Conservation (phyloP, 2,329 filamentous ascomycete genomes). For the Aureobasidium lini region DNA sequence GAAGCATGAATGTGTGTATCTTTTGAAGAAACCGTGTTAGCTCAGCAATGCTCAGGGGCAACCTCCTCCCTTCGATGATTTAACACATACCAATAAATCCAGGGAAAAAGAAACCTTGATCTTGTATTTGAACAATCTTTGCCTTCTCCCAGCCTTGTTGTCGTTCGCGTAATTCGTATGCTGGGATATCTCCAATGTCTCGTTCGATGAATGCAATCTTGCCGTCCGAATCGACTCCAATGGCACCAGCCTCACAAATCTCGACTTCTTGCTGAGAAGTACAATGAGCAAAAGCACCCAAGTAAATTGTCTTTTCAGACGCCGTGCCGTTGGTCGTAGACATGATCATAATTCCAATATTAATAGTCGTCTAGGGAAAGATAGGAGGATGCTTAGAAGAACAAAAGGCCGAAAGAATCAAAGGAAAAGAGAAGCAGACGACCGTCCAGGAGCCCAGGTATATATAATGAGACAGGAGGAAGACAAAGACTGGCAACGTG, state of each 20-base stretch:
- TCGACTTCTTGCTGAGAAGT: conserved; percentile 42
- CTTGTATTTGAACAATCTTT: conserved; percentile 31
- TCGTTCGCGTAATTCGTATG: conserved; percentile 13
- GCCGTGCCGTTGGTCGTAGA: conserved; percentile 14
- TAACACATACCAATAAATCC: conserved; percentile 62
- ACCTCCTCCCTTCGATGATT: neutral
- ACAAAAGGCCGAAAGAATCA: neutral
- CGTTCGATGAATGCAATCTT: conserved; percentile 43
- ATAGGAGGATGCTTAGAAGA: neutral
- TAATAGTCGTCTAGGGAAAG: neutral
- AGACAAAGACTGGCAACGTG: neutral
- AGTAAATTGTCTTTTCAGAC: conserved; percentile 40
- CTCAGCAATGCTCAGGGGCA: neutral
- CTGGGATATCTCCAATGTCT: conserved; percentile 22
- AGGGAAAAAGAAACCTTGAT: conserved; percentile 70
- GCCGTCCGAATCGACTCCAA: conserved; percentile 46
- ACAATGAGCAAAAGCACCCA: conserved; percentile 56
- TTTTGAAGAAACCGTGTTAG: conserved; percentile 27
- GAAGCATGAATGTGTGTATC: conserved; percentile 94
- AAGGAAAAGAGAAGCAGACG: neutral
- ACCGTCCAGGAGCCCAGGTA: neutral
- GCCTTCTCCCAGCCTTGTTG: conserved; percentile 34
- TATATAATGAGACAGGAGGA: neutral
- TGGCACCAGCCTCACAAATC: conserved; percentile 38
- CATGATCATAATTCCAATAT: conserved; percentile 1